Percentiles rank a stretch among this genome's conserved stretches.
Evolutionary conservation across 768 basidiomycete species (phyloP).

Genomic region (Agaricus bisporus): DNA sequence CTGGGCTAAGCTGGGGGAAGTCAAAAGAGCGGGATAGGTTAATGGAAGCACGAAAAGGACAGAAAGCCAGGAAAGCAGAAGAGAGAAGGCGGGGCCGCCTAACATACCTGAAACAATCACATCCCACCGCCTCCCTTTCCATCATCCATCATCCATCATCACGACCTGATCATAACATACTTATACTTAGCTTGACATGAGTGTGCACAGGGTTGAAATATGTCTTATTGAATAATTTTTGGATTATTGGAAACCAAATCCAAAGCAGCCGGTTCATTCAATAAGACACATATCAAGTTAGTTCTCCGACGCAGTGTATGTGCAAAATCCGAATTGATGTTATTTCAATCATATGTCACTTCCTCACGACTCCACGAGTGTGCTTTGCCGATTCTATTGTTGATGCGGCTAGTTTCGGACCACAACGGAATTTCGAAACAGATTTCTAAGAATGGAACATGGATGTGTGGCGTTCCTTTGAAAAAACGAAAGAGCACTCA

Average conservation of each 20-base stretch:
- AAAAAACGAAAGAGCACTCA: constrained; percentile 2
- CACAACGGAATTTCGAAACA: not conserved
- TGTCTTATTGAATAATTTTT: no score
- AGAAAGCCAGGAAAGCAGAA: not conserved
- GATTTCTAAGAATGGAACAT: constrained; percentile 4
- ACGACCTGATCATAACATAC: not conserved
- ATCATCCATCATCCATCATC: not conserved
- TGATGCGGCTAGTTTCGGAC: not conserved
- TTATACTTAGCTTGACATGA: constrained; percentile 4
- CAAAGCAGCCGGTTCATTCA: no score
- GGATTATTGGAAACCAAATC: no score
- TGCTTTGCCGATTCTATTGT: no score
- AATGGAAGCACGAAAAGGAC: not conserved
- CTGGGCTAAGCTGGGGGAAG: not conserved
- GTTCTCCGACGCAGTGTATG: no score
- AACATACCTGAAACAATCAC: not conserved
- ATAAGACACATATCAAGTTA: no score
- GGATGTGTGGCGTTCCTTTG: constrained; percentile 4
- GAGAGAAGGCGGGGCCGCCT: not conserved
- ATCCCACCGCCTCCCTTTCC: constrained; percentile 1
- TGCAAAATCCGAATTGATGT: not conserved
- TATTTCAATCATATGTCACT: constrained; percentile 1
- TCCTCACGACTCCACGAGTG: not conserved
- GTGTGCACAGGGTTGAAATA: not conserved
- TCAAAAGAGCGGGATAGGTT: constrained; percentile 3